phyloP scores from a whole-genome alignment of 2,329 filamentous ascomycete species.

The Talaromyces sp. region DNA sequence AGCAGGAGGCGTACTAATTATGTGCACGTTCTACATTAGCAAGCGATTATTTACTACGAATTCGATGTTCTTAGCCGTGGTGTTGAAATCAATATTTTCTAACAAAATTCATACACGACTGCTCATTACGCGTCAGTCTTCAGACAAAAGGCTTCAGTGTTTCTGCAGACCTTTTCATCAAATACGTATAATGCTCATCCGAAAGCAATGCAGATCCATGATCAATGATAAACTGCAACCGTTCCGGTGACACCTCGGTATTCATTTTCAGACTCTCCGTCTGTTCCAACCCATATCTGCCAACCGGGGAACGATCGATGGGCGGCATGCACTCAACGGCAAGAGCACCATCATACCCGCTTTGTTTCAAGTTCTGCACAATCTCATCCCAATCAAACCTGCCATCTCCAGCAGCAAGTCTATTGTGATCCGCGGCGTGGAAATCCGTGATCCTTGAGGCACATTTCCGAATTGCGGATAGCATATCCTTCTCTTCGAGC shows the following conservation, averaged over 20 bases:
- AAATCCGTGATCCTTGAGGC: constrained; percentile 8
- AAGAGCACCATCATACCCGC: constrained; percentile 10
- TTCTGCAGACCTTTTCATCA: constrained; percentile 12
- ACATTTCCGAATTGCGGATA: constrained; percentile 8
- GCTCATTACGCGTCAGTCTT: neutral
- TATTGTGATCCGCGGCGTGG: constrained; percentile 15
- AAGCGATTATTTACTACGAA: neutral
- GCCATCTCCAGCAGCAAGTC: constrained; percentile 13
- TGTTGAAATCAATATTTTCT: neutral
- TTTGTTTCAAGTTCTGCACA: neutral
- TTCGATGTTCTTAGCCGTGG: neutral
- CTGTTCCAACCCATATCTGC: neutral
- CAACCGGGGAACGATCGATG: constrained; percentile 12
- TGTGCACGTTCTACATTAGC: neutral
- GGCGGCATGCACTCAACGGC: constrained; percentile 14
- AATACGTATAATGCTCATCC: constrained; percentile 15
- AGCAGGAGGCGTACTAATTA: constrained; percentile 38
- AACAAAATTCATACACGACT: neutral
- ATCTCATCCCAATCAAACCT: constrained; percentile 12
- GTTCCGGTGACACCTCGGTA: constrained; percentile 7
- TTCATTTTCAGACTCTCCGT: neutral
- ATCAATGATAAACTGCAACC: constrained; percentile 13
- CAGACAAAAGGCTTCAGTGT: constrained; percentile 9
- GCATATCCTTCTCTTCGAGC: constrained; percentile 12
- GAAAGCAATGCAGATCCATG: constrained; percentile 12